Percentiles rank a stretch among this genome's conserved stretches.
Conservation (phyloP, 257 asterid genomes). For the Agastache rugosa region DNA sequence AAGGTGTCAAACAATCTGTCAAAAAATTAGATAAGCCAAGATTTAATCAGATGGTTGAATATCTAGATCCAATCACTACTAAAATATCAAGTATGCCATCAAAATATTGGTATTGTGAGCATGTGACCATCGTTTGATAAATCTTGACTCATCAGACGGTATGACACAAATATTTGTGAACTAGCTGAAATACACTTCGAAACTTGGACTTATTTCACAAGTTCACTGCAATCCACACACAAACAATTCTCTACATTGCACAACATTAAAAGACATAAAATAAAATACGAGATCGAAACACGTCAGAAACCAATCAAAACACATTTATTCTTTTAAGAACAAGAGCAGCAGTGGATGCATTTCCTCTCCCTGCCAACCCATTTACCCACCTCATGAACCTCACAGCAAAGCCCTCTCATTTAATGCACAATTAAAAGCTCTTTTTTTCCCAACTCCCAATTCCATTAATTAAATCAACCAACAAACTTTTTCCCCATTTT, state of each 20-base stretch:
- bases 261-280: too few species aligned
- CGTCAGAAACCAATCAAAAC: not conserved
- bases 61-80: too few species aligned
- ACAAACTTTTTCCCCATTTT: conserved; percentile 32
- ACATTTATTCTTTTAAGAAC: not conserved
- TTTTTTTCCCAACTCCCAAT: conserved; percentile 28
- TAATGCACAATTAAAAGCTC: conserved; percentile 39
- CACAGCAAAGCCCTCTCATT: conserved; percentile 32
- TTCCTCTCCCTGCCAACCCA: conserved; percentile 38
- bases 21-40: too few species aligned
- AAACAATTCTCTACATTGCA: not conserved
- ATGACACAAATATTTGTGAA: too few species aligned
- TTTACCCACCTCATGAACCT: conserved; percentile 36
- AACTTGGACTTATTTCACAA: not conserved
- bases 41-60: too few species aligned
- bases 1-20: too few species aligned
- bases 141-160: too few species aligned
- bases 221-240: not conserved
- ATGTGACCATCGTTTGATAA: too few species aligned
- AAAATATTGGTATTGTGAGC: too few species aligned
- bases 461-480: conserved; percentile 39
- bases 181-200: too few species aligned
- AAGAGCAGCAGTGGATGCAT: conserved; percentile 23
- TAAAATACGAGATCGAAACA: not conserved
- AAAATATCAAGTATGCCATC: too few species aligned